phyloP scores from a whole-genome alignment of 495 filamentous ascomycete species.

The Penicillium roqueforti region DNA sequence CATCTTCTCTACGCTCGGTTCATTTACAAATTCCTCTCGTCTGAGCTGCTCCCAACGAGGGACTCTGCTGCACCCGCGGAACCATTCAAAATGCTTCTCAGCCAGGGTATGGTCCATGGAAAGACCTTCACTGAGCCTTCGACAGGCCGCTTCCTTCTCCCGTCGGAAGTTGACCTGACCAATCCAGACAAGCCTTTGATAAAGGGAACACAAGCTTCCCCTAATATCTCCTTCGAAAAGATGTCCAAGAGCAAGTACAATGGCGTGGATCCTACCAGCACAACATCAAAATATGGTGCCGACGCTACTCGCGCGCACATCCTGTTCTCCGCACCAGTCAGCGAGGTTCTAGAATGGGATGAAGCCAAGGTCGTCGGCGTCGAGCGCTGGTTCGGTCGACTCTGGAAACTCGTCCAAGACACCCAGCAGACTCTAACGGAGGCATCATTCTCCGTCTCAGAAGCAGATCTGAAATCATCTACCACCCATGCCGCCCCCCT shows the following conservation, averaged over 20 bases:
- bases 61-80: slow-evolving; percentile 43
- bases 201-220: slow-evolving; percentile 50
- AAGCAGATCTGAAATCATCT: slow-evolving; percentile 14
- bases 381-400: slow-evolving; percentile 68
- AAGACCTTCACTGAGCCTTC: slow-evolving; percentile 73
- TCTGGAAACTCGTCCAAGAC: slow-evolving; percentile 55
- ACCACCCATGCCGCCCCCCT: slow-evolving; percentile 24
- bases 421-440: slow-evolving; percentile 23
- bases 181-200: slow-evolving; percentile 55
- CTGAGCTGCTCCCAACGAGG: slow-evolving; percentile 47
- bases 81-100: slow-evolving; percentile 75
- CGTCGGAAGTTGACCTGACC: slow-evolving; percentile 66
- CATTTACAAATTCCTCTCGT: slow-evolving; percentile 79
- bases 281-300: slow-evolving; percentile 69
- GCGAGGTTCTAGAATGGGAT: slow-evolving; percentile 83
- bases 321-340: slow-evolving; percentile 79
- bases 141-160: slow-evolving; percentile 73
- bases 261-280: slow-evolving; percentile 74
- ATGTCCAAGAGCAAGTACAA: slow-evolving; percentile 98
- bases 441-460: slow-evolving; percentile 21
- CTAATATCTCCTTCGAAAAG: slow-evolving; percentile 72
- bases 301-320: slow-evolving; percentile 84
- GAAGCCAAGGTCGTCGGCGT: slow-evolving; percentile 77
- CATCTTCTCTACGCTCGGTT: slow-evolving; percentile 91
- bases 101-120: slow-evolving; percentile 91